Base-by-base conservation (phyloP, 768 basidiomycete genomes). In the Boletus subparvulus region DNA sequence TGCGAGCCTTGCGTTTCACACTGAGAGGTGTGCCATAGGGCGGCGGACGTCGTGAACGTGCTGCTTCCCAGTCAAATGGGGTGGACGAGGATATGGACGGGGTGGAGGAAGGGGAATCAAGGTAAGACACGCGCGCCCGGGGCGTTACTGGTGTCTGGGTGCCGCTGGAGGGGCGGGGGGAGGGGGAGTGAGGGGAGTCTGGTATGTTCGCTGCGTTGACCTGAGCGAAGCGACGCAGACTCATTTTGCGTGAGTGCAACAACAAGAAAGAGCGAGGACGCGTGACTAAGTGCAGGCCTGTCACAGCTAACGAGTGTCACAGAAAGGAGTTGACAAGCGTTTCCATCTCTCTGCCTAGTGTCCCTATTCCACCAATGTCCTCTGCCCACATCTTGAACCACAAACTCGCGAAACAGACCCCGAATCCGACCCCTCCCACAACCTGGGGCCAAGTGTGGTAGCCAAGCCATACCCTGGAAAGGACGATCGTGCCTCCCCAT, bases 11-110 rank as follows among this genome's bases (percentile, higher is more conserved):
- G 41, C 74, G 73, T 67, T 80, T 83, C 49, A 67, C 77, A 49
- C 74, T 73, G 8, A 78, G 67, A 3, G 88, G 88, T 0, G 85
- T 84, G 3, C 76, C 77, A 77, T 88, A 93, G 4, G 91, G 91
- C 4, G 91, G 83, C 4, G 88, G 85, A 58, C 78, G 79, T 48
- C 81, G 77, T 1, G 83, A 78, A n/a, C 87, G 78, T 13, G 85
- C 92, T 0, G 92, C 91, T 32, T 89, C 87, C 92, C 92, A 93
- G 74, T 94, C 91, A 64, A 94, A 94, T 1, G 91, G 88, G 10
- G 80, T 71, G 8, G 87, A 86, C 1, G 88, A 86, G 6, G 90
- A 90, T 46, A 88, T 77, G 4, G 91, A 92, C 5, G 88, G 85
- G 0, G 87, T 85, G 2, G 80, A 73, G 36, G 82, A 83, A 4